Evolutionary conservation across 2,329 filamentous ascomycete genomes (phyloP).

Genomic region (Ophiocordyceps sinensis): DNA sequence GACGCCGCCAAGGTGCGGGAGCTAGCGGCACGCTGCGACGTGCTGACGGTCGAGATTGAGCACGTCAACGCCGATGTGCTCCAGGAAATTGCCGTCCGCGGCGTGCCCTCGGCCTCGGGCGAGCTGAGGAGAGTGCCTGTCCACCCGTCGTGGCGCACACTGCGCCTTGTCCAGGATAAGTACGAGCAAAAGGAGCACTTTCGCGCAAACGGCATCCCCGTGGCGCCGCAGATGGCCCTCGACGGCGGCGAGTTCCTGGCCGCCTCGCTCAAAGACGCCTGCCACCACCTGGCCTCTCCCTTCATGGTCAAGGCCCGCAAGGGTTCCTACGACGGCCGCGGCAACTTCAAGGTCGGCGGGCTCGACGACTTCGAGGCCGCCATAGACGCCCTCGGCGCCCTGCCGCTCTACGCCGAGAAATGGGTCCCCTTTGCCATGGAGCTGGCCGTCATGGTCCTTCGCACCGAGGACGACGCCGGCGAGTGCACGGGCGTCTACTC

Average conservation of each 20-base stretch:
- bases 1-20: conserved; percentile 64
- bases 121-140: conserved; percentile 39
- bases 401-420: conserved; percentile 76
- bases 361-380: conserved; percentile 43
- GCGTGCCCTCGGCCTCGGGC: conserved; percentile 23
- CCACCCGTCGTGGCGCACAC: conserved; percentile 73
- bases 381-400: conserved; percentile 50
- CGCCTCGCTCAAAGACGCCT: conserved; percentile 48
- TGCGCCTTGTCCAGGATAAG: conserved; percentile 88
- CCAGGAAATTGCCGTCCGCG: conserved; percentile 60
- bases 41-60: conserved; percentile 89
- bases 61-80: conserved; percentile 84
- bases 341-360: conserved; percentile 39
- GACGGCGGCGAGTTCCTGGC: conserved; percentile 38
- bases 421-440: conserved; percentile 79
- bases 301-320: conserved; percentile 88
- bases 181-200: conserved; percentile 79
- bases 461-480: conserved; percentile 57
- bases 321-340: conserved; percentile 83
- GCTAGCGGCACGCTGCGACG: conserved; percentile 62
- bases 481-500: conserved; percentile 40
- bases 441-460: conserved; percentile 86
- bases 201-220: conserved; percentile 49
- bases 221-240: conserved; percentile 56
- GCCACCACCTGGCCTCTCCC: conserved; percentile 57